Conservation (phyloP, 768 basidiomycete species). For the Pleurotus djamor region DNA sequence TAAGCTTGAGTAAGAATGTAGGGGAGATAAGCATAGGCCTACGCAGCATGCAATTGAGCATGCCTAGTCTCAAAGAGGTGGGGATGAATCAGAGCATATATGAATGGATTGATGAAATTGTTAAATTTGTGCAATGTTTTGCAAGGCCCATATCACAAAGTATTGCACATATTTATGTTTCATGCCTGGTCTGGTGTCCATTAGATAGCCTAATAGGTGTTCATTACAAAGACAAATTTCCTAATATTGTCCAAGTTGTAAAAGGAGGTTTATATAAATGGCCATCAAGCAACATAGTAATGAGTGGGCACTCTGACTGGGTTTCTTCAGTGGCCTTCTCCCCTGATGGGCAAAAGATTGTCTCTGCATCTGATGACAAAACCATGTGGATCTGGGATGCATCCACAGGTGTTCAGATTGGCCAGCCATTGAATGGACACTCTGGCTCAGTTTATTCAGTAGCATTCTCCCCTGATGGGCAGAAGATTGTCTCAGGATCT, state of each 20-base stretch:
- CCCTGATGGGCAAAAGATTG: background rate
- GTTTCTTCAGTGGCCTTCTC: background rate
- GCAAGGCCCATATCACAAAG: constrained; percentile 22
- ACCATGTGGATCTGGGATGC: background rate
- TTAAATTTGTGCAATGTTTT: constrained; percentile 27
- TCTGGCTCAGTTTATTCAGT: too few species aligned
- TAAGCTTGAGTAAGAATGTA: constrained; percentile 19
- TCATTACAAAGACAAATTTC: constrained; percentile 7
- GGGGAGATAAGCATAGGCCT: background rate
- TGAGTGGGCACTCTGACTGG: background rate
- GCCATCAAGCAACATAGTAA: background rate
- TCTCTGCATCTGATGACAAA: background rate
- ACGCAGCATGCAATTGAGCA: background rate
- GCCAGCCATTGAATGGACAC: too few species aligned
- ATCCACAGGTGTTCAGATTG: too few species aligned
- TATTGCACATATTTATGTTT: constrained; percentile 35
- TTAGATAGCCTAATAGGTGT: constrained; percentile 16
- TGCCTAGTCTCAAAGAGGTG: background rate
- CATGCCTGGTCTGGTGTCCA: constrained; percentile 32
- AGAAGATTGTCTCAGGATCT: too few species aligned
- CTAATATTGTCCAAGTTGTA: background rate
- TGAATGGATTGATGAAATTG: background rate
- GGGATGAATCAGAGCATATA: background rate
- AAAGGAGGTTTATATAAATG: background rate
- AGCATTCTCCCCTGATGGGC: too few species aligned